Percentiles rank a stretch among this genome's conserved stretches.
These are phyloP conservation scores for Eimeria sp. DNA, from an alignment of 169 alveolate genomes.

Conservation along the genomic window DNA sequence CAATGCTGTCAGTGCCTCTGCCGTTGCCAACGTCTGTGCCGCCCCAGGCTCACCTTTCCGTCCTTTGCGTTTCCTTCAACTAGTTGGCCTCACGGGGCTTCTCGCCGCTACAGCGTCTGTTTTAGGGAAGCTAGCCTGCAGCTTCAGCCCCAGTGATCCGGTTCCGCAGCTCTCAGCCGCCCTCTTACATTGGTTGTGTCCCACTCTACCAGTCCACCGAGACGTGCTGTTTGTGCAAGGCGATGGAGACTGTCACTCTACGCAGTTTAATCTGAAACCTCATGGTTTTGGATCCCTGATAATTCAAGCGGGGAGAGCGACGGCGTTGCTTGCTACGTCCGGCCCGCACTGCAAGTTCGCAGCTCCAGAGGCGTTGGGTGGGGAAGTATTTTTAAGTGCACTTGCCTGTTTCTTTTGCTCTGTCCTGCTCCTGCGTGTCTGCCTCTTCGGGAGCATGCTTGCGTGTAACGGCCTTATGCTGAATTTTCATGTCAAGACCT, in stretches of 20 bases:
- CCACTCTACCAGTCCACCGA: background rate
- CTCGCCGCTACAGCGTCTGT: conserved; percentile 60
- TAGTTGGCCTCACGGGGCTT: conserved; percentile 40
- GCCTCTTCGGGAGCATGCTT: conserved; percentile 48
- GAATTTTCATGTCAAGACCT: conserved; percentile 45
- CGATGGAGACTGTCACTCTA: background rate
- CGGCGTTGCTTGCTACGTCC: conserved; percentile 38
- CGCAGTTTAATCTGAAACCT: conserved; percentile 28
- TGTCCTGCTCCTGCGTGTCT: conserved; percentile 42
- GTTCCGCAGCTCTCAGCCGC: conserved; percentile 15
- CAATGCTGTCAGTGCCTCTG: background rate
- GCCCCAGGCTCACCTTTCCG: conserved; percentile 27
- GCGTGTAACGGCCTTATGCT: conserved; percentile 70
- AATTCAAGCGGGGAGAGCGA: conserved; percentile 32
- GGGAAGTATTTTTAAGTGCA: background rate
- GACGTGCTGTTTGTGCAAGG: background rate
- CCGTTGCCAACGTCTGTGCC: background rate
- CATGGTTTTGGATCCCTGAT: conserved; percentile 29
- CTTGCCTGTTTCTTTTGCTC: conserved; percentile 1
- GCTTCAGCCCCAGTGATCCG: conserved; percentile 57
- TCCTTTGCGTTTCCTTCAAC: conserved; percentile 30
- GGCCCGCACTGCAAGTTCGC: background rate
- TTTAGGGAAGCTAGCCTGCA: conserved; percentile 44
- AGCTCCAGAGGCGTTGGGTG: background rate
- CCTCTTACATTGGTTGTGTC: background rate